phyloP scores from a whole-genome alignment of 1,284 basidiomycete genomes.

The Marasmius oreades region DNA sequence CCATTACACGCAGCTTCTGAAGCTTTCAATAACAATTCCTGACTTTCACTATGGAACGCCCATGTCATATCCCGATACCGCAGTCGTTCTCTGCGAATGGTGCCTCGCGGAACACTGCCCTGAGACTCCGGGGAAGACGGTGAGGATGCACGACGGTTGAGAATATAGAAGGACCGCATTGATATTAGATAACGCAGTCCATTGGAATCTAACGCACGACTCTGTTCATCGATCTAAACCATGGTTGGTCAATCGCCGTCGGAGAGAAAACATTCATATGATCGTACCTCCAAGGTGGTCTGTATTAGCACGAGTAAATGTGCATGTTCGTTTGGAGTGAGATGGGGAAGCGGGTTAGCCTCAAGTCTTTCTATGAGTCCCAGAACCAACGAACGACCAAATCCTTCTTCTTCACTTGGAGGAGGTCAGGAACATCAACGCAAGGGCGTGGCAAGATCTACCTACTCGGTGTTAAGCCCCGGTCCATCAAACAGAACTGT shows the following conservation, averaged over 20 bases:
- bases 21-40: slow-evolving; percentile 75
- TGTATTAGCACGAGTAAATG: slow-evolving; percentile 80
- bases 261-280: neutral
- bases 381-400: slow-evolving; percentile 60
- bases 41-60: slow-evolving; percentile 93
- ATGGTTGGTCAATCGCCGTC: slow-evolving; percentile 1
- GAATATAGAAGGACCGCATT: slow-evolving; percentile 79
- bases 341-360: slow-evolving; percentile 57
- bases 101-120: slow-evolving; percentile 35
- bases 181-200: slow-evolving; percentile 89
- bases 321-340: slow-evolving; percentile 75
- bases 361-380: slow-evolving; percentile 66
- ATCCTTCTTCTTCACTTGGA: slow-evolving; percentile 54
- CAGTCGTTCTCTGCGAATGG: slow-evolving; percentile 64
- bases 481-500: slow-evolving; percentile 42
- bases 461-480: slow-evolving; percentile 40
- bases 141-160: slow-evolving; percentile 56
- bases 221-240: slow-evolving; percentile 78
- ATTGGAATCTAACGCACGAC: slow-evolving; percentile 82
- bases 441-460: slow-evolving; percentile 9
- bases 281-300: slow-evolving; percentile 79
- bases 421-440: neutral
- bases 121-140: slow-evolving; percentile 44
- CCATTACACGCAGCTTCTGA: slow-evolving; percentile 71
- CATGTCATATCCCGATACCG: slow-evolving; percentile 92